Evolutionary conservation across 495 filamentous ascomycete genomes (phyloP), one percentile per base, ranked within the genome.

Genomic region (Penicillium paradoxum): DNA sequence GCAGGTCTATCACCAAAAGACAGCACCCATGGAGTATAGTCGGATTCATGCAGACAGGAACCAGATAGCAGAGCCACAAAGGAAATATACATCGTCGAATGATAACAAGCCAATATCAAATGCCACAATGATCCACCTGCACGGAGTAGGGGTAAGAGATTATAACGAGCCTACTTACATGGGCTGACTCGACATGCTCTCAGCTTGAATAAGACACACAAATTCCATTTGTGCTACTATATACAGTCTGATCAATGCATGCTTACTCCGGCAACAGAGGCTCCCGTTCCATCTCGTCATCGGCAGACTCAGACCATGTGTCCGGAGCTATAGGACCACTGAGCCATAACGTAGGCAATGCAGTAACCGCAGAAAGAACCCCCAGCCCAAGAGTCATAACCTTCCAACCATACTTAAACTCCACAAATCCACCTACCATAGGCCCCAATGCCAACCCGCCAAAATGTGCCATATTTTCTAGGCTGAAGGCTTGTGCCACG

Each of bases 401-500:
- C 22, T 55, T 44, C 55, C 59, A 62, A 1, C 55, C 59, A 24
- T 55, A 59, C 11, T 18, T 17, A 13, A 37, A 51, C 29, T 55
- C 33, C n/a, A 62, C 40, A 34, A 62, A 46, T 10, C 55, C 55
- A 4, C 59, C 59, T 14, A 53, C 18, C 24, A 62, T 55, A 4
- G 59, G 59, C 4, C 59, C 59, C 15, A 62, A 36, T 13, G 51
- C 44, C 15, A 58, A 44, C 1, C 59, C 59, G 6, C 56, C 56
- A 21, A 58, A 59, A 41, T 54, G 57, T 5, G 77, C 74, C 45
- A 71, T 75, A 15, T 74, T 79, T 51, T 78, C 82, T 2, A 85
- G 65, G 0, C 74, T 77, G 54, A 79, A 81, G 6, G 77, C 79
- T 50, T 81, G 80, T 10, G 79, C 77, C 57, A 78, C 75, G 3